Evolutionary conservation across 352 stramenopile genomes (phyloP), one percentile per base, ranked within the genome.

Genomic region (Phytopythium kandeliae): DNA sequence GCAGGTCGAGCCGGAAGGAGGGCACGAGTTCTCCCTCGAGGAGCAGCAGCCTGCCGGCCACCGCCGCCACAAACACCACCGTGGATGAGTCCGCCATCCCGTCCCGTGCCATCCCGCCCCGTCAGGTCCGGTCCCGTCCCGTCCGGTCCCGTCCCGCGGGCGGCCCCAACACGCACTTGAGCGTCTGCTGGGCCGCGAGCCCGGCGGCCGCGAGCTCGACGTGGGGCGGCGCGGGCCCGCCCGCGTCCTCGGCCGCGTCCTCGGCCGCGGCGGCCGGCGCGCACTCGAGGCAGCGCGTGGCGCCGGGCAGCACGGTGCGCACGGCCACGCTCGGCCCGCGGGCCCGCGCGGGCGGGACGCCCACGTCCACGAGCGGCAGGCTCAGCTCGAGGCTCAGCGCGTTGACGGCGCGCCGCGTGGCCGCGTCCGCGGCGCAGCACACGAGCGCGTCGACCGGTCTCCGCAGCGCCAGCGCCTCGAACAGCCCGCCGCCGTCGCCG

Each of bases 141-240:
- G n/a, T n/a, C n/a, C n/a, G n/a, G n/a, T n/a, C n/a, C n/a, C n/a
- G n/a, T n/a, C n/a, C n/a, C n/a, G n/a, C n/a, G n/a, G n/a, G n/a
- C n/a, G n/a, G n/a, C n/a, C n/a, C n/a, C n/a, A n/a, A n/a, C n/a
- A 53, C 62, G 40, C 60, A 71, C 65, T 74, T 78, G 56, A 73
- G 56, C 4, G 40, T 38, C 26, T 58, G 58, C 48, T 78, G 69
- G 1, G 58, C 63, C 9, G 69, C 31, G 1, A 72, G 31, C 1
- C 68, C 68, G 3, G 60, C 69, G 3, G 65, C 69, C 22, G 59
- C 54, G 36, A 70, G 50, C 48, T 78, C 62, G 1, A 66, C 63
- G 33, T 78, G 69, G 0, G 69, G 69, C 19, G 73, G 48, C 21
- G 48, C 62, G 25, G 69, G n/a, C n/a, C n/a, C n/a, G n/a, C n/a